Evolutionary conservation across 306 rosid species (phyloP).

Genomic region (Gynostemma pentaphyllum): DNA sequence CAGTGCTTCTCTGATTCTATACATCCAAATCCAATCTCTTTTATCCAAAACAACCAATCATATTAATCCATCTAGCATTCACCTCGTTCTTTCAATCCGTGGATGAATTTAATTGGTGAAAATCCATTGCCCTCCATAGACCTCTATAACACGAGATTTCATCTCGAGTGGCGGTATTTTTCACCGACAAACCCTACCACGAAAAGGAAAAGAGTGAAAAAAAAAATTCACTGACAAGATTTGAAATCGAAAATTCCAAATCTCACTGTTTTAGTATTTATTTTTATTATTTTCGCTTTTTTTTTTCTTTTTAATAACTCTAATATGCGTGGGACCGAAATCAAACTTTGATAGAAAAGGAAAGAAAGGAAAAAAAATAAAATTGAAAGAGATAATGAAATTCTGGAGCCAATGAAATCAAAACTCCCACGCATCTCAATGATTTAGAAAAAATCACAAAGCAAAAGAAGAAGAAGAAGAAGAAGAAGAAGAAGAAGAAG

Average conservation of each 20-base stretch:
- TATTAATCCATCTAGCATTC: constrained; percentile 9
- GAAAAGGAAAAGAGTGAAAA: not conserved
- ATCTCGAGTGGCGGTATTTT: not conserved
- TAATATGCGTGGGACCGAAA: not conserved
- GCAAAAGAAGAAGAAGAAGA: constrained; percentile 8
- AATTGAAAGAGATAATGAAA: not conserved
- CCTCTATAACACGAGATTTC: not conserved
- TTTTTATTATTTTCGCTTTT: too few relatives aligned
- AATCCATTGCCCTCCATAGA: too few relatives aligned
- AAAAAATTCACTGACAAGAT: not conserved
- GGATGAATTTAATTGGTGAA: too few relatives aligned
- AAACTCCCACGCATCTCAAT: constrained; percentile 6
- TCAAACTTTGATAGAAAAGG: too few relatives aligned
- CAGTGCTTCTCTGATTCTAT: not conserved
- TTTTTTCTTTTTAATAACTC: not conserved
- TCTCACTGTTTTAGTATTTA: not conserved
- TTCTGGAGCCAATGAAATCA: constrained; percentile 5
- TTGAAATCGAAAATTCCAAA: not conserved
- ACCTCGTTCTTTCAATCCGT: too few relatives aligned
- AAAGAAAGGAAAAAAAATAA: not conserved
- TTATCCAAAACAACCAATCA: too few relatives aligned
- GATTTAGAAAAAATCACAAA: not conserved
- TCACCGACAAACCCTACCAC: constrained; percentile 5
- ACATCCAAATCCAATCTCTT: constrained; percentile 2
- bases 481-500: constrained; percentile 20